Percentiles rank a stretch among this genome's conserved stretches.
Evolutionary conservation across 2,329 filamentous ascomycete species (phyloP).

Genomic region (Mollisia scopiformis): DNA sequence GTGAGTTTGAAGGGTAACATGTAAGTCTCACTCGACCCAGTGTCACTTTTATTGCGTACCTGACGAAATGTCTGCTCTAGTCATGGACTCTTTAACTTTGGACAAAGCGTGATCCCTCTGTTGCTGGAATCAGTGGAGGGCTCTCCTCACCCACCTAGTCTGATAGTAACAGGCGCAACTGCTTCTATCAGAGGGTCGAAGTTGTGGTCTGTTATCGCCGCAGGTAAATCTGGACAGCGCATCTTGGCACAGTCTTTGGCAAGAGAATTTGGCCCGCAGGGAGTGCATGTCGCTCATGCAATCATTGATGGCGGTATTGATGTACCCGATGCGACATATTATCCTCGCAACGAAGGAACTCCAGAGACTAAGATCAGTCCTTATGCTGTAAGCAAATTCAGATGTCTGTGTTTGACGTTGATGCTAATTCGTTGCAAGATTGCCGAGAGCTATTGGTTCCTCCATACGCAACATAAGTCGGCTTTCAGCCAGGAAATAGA

Average conservation of each 20-base stretch:
- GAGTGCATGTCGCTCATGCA: conserved; percentile 78
- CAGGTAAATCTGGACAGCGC: conserved; percentile 78
- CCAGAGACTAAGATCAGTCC: conserved; percentile 68
- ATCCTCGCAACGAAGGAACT: conserved; percentile 43
- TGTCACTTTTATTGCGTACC: conserved; percentile 2
- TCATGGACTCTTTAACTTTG: conserved; percentile 69
- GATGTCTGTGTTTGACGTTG: neutral
- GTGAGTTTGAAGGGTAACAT: conserved; percentile 38
- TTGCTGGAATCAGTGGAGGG: conserved; percentile 61
- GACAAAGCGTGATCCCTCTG: conserved; percentile 68
- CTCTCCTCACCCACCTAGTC: conserved; percentile 62
- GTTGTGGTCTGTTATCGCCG: conserved; percentile 69
- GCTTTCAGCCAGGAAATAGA: conserved; percentile 82
- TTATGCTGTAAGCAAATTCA: conserved; percentile 61
- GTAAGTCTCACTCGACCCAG: neutral
- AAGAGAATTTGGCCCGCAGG: conserved; percentile 79
- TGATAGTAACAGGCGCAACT: conserved; percentile 85
- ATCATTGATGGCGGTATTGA: conserved; percentile 84
- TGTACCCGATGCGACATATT: conserved; percentile 66
- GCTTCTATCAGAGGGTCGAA: conserved; percentile 75
- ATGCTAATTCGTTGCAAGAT: conserved; percentile 55
- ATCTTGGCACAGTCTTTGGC: conserved; percentile 76
- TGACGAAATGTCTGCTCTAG: conserved; percentile 29
- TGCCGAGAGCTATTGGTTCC: conserved; percentile 67
- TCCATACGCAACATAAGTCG: conserved; percentile 78